Percentiles rank a stretch among this genome's conserved stretches.
Conservation (phyloP, 176 grass and related monocot species). For the Oryza officinalis region DNA sequence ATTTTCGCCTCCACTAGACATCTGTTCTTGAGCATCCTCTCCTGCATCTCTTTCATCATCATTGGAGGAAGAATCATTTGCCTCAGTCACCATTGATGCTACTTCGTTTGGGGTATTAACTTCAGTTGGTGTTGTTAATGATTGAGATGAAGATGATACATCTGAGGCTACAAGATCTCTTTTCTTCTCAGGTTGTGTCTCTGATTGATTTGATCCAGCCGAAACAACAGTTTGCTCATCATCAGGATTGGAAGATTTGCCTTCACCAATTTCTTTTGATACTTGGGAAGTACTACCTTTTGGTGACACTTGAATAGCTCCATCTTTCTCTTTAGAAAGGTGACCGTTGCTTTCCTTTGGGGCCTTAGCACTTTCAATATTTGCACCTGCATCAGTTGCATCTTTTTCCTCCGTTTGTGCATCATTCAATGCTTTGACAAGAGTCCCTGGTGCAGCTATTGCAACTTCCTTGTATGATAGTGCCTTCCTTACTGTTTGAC, state of each 20-base stretch:
- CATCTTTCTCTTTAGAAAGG: slow-evolving; percentile 56
- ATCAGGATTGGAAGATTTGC: slow-evolving; percentile 32
- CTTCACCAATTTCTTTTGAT: slow-evolving; percentile 41
- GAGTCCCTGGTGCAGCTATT: slow-evolving; percentile 85
- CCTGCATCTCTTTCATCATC: slow-evolving; percentile 60
- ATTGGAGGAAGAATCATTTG: slow-evolving; percentile 59
- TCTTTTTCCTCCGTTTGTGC: slow-evolving; percentile 46
- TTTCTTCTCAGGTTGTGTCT: slow-evolving; percentile 15
- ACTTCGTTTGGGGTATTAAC: slow-evolving; percentile 41
- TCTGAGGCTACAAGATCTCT: slow-evolving; percentile 15
- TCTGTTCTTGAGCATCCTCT: slow-evolving; percentile 60
- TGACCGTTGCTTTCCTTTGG: slow-evolving; percentile 33
- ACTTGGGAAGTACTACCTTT: slow-evolving; percentile 40
- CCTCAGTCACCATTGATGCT: slow-evolving; percentile 46
- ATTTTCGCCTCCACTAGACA: slow-evolving; percentile 70
- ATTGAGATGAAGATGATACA: slow-evolving; percentile 46
- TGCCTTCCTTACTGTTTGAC: slow-evolving; percentile 72
- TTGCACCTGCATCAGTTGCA: slow-evolving; percentile 34
- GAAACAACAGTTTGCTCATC: slow-evolving; percentile 23
- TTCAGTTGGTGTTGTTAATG: slow-evolving; percentile 46
- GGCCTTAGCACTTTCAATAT: slow-evolving; percentile 41
- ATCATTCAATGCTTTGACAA: slow-evolving; percentile 69
- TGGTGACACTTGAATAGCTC: slow-evolving; percentile 37
- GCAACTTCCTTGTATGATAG: slow-evolving; percentile 99
- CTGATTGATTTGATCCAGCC: slow-evolving; percentile 39